These are phyloP conservation scores for Dorcoceras hygrometricum DNA, from an alignment of 257 asterid genomes.

Conservation along the genomic window DNA sequence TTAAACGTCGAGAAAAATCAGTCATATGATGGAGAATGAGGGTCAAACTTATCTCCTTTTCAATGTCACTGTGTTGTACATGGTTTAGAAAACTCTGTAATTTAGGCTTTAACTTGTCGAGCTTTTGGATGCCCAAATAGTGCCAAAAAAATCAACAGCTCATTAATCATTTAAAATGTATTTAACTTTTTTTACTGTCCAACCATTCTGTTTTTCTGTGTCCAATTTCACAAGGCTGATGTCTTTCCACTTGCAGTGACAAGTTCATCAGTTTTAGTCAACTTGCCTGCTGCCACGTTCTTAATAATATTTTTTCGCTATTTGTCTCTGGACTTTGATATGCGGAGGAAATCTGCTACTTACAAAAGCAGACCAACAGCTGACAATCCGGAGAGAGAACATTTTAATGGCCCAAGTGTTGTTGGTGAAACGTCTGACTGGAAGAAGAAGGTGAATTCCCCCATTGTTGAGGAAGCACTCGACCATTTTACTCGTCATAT, in stretches of 20 bases:
- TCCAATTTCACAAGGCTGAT: neutral
- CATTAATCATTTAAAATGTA: no score
- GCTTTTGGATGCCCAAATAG: no score
- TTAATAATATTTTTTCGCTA: slow-evolving; percentile 70
- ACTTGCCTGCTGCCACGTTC: slow-evolving; percentile 78
- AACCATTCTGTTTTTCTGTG: neutral
- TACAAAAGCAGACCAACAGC: slow-evolving; percentile 64
- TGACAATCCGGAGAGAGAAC: slow-evolving; percentile 33
- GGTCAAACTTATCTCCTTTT: no score
- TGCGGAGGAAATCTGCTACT: slow-evolving; percentile 73
- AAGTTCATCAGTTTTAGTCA: slow-evolving; percentile 86
- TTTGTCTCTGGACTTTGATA: slow-evolving; percentile 72
- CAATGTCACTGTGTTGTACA: no score
- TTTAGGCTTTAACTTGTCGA: no score
- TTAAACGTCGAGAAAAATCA: no score
- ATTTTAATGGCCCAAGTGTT: slow-evolving; percentile 35
- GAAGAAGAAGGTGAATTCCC: slow-evolving; percentile 88
- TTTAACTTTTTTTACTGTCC: no score
- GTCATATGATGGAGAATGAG: no score
- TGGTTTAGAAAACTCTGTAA: no score
- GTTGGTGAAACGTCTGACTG: slow-evolving; percentile 56
- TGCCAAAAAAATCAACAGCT: no score
- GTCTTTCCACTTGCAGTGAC: slow-evolving; percentile 54
- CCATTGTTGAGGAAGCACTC: slow-evolving; percentile 86
- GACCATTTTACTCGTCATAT: slow-evolving; percentile 82